Conservation (phyloP, 306 rosid species). For the Fragaria nilgerrensis region DNA sequence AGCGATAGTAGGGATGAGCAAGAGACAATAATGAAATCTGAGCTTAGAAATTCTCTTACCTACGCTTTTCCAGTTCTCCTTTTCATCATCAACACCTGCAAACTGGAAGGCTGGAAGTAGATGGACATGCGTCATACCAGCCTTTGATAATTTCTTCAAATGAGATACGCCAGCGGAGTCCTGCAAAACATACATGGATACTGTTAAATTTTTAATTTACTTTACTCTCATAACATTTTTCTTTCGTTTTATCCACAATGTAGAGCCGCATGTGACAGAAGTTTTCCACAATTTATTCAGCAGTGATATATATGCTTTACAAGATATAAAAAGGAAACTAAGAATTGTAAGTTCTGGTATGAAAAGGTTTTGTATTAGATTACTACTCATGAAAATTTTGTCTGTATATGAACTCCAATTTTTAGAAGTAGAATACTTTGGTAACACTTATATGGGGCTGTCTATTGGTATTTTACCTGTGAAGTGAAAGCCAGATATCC, state of each 20-base stretch:
- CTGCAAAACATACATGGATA: conserved; percentile 44
- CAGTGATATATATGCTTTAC: background rate
- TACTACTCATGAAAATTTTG: background rate
- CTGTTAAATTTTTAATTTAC: conserved; percentile 20
- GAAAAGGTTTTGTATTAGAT: background rate
- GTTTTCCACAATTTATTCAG: background rate
- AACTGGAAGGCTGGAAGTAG: conserved; percentile 85
- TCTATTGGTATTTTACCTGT: conserved; percentile 39
- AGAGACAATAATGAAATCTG: conserved; percentile 5
- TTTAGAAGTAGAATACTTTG: background rate
- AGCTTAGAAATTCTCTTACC: conserved; percentile 48
- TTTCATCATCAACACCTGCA: conserved; percentile 84
- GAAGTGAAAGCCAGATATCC: conserved; percentile 86
- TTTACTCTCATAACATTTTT: conserved; percentile 9
- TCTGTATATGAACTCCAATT: too few species aligned
- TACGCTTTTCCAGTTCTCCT: conserved; percentile 69
- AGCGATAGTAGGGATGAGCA: background rate
- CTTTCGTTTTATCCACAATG: conserved; percentile 3
- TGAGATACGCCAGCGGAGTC: conserved; percentile 74
- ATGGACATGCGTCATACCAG: conserved; percentile 88
- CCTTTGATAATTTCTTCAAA: conserved; percentile 76
- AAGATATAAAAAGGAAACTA: background rate
- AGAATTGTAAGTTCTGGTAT: background rate
- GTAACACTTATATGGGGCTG: background rate
- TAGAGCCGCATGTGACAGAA: background rate